phyloP scores from a whole-genome alignment of 2,329 filamentous ascomycete species.

The Neonectria magnoliae region DNA sequence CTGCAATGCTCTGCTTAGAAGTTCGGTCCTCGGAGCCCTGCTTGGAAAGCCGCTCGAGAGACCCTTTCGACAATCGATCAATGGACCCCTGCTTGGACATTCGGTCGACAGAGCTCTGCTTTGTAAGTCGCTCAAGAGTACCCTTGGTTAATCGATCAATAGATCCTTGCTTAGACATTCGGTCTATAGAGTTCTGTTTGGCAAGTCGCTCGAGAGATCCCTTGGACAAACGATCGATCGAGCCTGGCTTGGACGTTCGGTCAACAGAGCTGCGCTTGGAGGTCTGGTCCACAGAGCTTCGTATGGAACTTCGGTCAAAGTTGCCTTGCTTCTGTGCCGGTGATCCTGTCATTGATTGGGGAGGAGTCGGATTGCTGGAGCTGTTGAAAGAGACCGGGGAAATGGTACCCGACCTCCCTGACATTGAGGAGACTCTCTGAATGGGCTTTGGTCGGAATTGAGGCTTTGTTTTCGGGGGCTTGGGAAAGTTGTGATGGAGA shows the following conservation, averaged over 20 bases:
- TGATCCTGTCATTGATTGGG: constrained; percentile 44
- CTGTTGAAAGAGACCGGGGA: constrained; percentile 28
- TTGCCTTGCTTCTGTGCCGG: constrained; percentile 34
- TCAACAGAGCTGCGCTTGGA: constrained; percentile 12
- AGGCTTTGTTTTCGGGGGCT: constrained; percentile 9
- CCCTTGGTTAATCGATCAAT: constrained; percentile 17
- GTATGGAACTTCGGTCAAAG: constrained; percentile 12
- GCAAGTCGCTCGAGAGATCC: constrained; percentile 6
- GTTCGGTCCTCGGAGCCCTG: constrained; percentile 3
- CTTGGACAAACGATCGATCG: constrained; percentile 11
- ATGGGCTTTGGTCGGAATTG: constrained; percentile 18
- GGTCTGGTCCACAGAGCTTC: constrained; percentile 1
- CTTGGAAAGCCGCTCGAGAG: constrained; percentile 2
- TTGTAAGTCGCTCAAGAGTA: neutral
- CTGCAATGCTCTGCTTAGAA: constrained; percentile 5
- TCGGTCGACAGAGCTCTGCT: constrained; percentile 5
- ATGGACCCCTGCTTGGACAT: constrained; percentile 16
- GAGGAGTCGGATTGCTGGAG: constrained; percentile 44
- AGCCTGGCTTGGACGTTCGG: constrained; percentile 9
- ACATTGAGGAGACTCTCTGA: constrained; percentile 5
- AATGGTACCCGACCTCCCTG: constrained; percentile 20
- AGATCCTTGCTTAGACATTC: constrained; percentile 5
- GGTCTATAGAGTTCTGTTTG: constrained; percentile 8
- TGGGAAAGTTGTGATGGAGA: constrained; percentile 21
- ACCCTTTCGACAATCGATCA: constrained; percentile 15